Conservation (phyloP, 2,329 filamentous ascomycete genomes). For the Tolypocladium guangdongense region DNA sequence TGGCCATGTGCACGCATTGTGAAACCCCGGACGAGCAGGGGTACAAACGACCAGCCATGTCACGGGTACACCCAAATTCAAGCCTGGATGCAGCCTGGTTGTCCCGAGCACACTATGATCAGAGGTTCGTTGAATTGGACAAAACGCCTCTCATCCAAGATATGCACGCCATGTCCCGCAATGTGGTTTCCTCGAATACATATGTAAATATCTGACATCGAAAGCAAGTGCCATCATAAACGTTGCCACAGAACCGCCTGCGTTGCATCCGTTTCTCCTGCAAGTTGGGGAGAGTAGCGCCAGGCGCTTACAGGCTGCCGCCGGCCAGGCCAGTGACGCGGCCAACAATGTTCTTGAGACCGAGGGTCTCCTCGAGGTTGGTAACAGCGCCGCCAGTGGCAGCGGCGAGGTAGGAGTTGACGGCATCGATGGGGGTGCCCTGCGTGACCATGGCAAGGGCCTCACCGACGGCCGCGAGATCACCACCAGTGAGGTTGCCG, state of each 20-base stretch:
- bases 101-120: background rate
- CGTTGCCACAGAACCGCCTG: background rate
- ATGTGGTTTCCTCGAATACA: background rate
- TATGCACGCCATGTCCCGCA: background rate
- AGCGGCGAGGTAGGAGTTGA: conserved; percentile 10
- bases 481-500: conserved; percentile 4
- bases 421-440: conserved; percentile 8
- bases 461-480: conserved; percentile 11
- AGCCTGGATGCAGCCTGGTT: background rate
- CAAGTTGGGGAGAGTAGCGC: background rate
- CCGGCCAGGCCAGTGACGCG: conserved; percentile 6
- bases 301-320: background rate
- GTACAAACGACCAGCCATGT: no score
- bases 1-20: no score
- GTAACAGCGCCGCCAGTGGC: conserved; percentile 8
- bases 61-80: background rate
- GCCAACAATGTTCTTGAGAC: conserved; percentile 6
- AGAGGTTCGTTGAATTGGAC: background rate
- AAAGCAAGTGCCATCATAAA: background rate
- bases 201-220: background rate
- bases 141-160: background rate
- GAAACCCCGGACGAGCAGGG: no score
- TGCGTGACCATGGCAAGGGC: conserved; percentile 11
- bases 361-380: conserved; percentile 10
- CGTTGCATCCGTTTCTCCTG: background rate